Percentiles rank a stretch among this genome's conserved stretches.
These are phyloP conservation scores for Herpetospermum pedunculosum DNA, from an alignment of 306 rosid species.

Conservation along the genomic window DNA sequence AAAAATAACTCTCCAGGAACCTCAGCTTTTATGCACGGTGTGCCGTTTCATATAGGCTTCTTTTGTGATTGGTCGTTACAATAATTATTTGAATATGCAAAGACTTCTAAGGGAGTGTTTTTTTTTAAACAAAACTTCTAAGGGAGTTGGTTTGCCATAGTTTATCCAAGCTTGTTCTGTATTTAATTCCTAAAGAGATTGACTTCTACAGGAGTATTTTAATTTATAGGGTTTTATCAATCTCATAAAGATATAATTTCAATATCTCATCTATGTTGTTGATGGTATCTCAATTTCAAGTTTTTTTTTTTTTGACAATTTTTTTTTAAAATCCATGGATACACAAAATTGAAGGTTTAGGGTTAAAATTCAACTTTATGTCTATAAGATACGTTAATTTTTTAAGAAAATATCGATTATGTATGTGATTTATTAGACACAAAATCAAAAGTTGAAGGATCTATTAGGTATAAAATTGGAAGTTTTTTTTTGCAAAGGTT, in stretches of 20 bases:
- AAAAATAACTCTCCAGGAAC: neutral
- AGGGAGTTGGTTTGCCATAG: neutral
- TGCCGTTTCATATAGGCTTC: neutral
- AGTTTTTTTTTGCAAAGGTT: no score
- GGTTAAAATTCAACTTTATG: no score
- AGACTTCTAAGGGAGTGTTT: neutral
- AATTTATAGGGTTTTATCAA: neutral
- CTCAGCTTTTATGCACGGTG: neutral
- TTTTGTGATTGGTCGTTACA: neutral
- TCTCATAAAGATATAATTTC: neutral
- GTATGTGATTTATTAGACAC: no score
- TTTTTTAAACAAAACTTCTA: no score
- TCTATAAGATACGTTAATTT: no score
- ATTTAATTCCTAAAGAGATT: neutral
- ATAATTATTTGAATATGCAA: neutral
- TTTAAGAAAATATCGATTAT: no score
- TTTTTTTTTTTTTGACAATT: no score
- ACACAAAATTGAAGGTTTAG: no score
- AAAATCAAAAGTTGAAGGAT: no score
- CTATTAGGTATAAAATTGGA: no score
- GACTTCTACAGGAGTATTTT: neutral
- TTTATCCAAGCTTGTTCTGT: neutral
- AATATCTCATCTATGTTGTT: neutral
- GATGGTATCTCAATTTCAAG: neutral
- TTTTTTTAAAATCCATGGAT: no score